Percentiles rank a stretch among this genome's conserved stretches.
phyloP scores from a whole-genome alignment of 2,329 filamentous ascomycete species.

The Arthrobotrys musiformis region DNA sequence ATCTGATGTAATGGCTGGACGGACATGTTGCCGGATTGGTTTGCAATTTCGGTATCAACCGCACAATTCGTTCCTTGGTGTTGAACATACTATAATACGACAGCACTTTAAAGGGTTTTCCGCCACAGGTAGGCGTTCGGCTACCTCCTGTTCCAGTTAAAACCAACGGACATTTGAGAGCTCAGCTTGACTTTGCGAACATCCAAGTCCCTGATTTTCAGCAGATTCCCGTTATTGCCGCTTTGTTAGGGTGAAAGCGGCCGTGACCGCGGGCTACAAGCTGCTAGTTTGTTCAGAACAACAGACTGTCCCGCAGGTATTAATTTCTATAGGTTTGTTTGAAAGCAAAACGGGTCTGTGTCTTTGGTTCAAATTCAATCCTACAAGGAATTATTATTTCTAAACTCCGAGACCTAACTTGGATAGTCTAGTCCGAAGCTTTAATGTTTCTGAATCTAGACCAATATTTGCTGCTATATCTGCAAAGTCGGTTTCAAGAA shows the following conservation, averaged over 20 bases:
- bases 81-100: conserved; percentile 25
- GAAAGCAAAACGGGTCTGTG: neutral
- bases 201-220: neutral
- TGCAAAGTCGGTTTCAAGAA: neutral
- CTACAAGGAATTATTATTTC: neutral
- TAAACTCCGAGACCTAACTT: conserved; percentile 42
- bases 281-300: neutral
- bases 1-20: conserved; percentile 25
- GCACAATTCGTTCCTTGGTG: conserved; percentile 1
- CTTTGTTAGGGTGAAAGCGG: conserved; percentile 19
- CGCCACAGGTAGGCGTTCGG: conserved; percentile 36
- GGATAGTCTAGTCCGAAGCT: conserved; percentile 30
- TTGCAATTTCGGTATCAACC: conserved; percentile 36
- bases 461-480: neutral
- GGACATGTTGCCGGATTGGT: conserved; percentile 55
- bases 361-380: neutral
- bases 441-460: conserved; percentile 25
- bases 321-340: conserved; percentile 13
- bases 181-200: conserved; percentile 3
- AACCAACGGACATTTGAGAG: neutral
- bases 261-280: too few relatives aligned
- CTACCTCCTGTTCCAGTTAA: conserved; percentile 19
- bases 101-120: conserved; percentile 14
- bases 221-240: conserved; percentile 3
- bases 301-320: neutral